Percentiles rank a stretch among this genome's conserved stretches.
Conservation (phyloP, 2,329 filamentous ascomycete species). For the Microdochium paspali region DNA sequence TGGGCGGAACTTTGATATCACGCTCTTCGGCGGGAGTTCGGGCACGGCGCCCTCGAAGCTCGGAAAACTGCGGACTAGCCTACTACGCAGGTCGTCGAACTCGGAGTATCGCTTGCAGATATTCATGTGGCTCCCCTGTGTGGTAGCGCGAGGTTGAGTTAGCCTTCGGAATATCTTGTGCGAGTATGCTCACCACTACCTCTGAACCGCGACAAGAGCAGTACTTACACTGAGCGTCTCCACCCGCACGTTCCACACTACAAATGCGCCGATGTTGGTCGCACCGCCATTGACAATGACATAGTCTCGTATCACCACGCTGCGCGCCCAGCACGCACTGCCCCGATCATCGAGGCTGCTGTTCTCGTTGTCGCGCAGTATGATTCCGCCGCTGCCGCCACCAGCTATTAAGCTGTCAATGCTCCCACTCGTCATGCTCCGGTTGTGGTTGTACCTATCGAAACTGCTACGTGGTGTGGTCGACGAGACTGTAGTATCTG, state of each 20-base stretch:
- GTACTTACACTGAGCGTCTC: slow-evolving; percentile 69
- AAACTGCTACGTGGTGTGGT: not conserved
- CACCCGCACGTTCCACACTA: slow-evolving; percentile 87
- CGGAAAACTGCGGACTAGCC: slow-evolving; percentile 73
- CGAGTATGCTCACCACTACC: slow-evolving; percentile 30
- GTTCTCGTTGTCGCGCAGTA: slow-evolving; percentile 52
- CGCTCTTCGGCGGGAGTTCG: slow-evolving; percentile 81
- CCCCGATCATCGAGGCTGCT: slow-evolving; percentile 32
- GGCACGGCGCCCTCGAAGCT: slow-evolving; percentile 79
- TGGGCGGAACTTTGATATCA: slow-evolving; percentile 77
- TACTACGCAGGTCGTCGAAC: slow-evolving; percentile 72
- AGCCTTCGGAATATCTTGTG: slow-evolving; percentile 12
- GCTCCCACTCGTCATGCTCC: slow-evolving; percentile 36
- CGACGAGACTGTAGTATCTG: not conserved
- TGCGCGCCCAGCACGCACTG: slow-evolving; percentile 53
- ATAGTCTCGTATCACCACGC: slow-evolving; percentile 49
- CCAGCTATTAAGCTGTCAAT: slow-evolving; percentile 29
- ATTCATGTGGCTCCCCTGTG: slow-evolving; percentile 50
- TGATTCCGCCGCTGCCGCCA: slow-evolving; percentile 49
- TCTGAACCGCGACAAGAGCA: not conserved
- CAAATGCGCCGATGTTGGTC: slow-evolving; percentile 71
- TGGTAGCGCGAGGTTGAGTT: not conserved
- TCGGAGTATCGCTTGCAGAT: slow-evolving; percentile 79
- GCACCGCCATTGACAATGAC: slow-evolving; percentile 47
- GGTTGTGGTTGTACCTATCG: slow-evolving; percentile 18